phyloP scores from a whole-genome alignment of 176 grass and related monocot species.

The Juncus inflexus region DNA sequence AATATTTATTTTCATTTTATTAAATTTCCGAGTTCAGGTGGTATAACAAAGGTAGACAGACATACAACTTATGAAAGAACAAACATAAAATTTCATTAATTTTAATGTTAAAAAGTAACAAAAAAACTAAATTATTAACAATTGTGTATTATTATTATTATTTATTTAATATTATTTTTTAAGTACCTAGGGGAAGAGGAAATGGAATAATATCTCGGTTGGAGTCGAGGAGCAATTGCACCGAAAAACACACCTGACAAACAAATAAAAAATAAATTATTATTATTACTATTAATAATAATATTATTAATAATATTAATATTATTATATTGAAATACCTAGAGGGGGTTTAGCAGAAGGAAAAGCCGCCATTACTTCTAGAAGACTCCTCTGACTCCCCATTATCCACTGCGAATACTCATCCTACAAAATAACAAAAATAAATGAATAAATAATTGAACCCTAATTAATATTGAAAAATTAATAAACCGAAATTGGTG shows the following conservation, averaged over 20 bases:
- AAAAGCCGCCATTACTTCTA: constrained; percentile 87
- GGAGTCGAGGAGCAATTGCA: constrained; percentile 74
- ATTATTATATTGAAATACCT: constrained; percentile 20
- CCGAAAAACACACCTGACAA: constrained; percentile 54
- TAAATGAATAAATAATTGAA: constrained; percentile 9
- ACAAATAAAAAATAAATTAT: no score
- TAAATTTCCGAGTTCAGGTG: no score
- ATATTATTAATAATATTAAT: no score
- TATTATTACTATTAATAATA: no score
- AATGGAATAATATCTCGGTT: constrained; percentile 85
- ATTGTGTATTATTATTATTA: no score
- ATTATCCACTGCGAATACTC: constrained; percentile 91
- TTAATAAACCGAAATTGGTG: constrained; percentile 2
- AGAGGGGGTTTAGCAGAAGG: constrained; percentile 76
- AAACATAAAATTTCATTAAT: no score
- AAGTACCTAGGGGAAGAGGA: constrained; percentile 79
- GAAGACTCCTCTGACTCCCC: constrained; percentile 75
- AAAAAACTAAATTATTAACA: no score
- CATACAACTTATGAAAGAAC: no score
- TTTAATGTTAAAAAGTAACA: no score
- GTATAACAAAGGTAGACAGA: no score
- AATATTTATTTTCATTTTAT: no score
- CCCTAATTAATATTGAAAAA: constrained; percentile 13
- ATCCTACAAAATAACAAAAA: constrained; percentile 39
- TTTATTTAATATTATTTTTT: not conserved